Evolutionary conservation across 345 rosid species (phyloP).

Genomic region (Triadica sebifera): DNA sequence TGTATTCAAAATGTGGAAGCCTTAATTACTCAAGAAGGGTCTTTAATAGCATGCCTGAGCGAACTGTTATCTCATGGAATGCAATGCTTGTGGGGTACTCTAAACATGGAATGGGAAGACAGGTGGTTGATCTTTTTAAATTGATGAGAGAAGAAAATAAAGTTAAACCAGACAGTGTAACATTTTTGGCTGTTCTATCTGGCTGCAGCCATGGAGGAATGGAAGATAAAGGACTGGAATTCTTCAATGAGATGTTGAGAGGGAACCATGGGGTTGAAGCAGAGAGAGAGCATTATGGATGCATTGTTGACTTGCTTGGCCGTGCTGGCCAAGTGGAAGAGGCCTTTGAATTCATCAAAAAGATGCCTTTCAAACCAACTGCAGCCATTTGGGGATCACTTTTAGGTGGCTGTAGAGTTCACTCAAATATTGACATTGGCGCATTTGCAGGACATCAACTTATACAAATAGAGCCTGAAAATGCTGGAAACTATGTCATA

Average conservation of each 20-base stretch:
- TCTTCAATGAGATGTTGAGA: constrained; percentile 53
- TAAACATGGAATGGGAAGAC: constrained; percentile 74
- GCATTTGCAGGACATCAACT: constrained; percentile 54
- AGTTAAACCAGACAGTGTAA: constrained; percentile 65
- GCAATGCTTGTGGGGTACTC: constrained; percentile 83
- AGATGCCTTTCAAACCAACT: constrained; percentile 73
- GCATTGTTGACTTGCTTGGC: constrained; percentile 81
- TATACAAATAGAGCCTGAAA: constrained; percentile 74
- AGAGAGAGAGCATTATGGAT: constrained; percentile 76
- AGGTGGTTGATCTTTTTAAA: constrained; percentile 61
- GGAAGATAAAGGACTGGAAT: constrained; percentile 64
- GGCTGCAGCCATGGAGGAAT: constrained; percentile 93
- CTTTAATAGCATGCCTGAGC: constrained; percentile 67
- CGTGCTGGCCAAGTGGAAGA: constrained; percentile 78
- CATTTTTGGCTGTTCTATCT: constrained; percentile 75
- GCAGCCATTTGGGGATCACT: constrained; percentile 83
- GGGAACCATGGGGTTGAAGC: constrained; percentile 49
- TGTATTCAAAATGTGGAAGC: constrained; percentile 91
- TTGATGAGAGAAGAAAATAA: constrained; percentile 63
- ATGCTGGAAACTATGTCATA: constrained; percentile 77
- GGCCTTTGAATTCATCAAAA: constrained; percentile 53
- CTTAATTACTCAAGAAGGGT: constrained; percentile 57
- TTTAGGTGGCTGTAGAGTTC: constrained; percentile 84
- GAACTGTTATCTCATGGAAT: constrained; percentile 78
- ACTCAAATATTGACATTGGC: constrained; percentile 63